These are phyloP conservation scores for Parachaetomium inaequale DNA, from an alignment of 495 filamentous ascomycete genomes.

Conservation along the genomic window DNA sequence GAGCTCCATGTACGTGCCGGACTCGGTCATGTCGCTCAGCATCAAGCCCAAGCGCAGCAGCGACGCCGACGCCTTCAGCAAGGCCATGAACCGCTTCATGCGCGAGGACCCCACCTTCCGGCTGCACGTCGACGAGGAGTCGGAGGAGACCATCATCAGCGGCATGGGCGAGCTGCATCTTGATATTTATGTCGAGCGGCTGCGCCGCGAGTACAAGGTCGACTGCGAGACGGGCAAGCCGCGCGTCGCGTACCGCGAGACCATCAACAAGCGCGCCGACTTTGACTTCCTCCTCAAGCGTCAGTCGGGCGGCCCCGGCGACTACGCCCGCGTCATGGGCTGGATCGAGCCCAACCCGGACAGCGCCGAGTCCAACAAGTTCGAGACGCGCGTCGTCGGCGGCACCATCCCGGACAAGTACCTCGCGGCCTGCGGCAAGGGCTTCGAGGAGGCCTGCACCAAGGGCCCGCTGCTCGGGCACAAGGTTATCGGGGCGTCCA, in stretches of 20 bases:
- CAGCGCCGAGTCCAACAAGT: conserved; percentile 69
- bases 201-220: conserved; percentile 95
- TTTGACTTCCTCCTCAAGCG: conserved; percentile 96
- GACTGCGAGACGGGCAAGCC: conserved; percentile 94
- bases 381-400: conserved; percentile 81
- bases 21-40: conserved; percentile 95
- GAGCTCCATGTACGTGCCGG: conserved; percentile 98
- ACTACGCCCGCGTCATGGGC: conserved; percentile 90
- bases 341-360: conserved; percentile 81
- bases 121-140: conserved; percentile 85
- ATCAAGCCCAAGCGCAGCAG: conserved; percentile 95
- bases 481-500: conserved; percentile 79
- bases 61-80: conserved; percentile 91
- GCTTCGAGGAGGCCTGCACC: conserved; percentile 78
- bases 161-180: conserved; percentile 99
- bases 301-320: conserved; percentile 93
- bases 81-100: conserved; percentile 99
- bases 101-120: conserved; percentile 98
- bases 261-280: conserved; percentile 67
- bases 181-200: conserved; percentile 96
- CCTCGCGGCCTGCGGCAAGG: conserved; percentile 92
- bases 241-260: conserved; percentile 97
- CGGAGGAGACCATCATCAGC: conserved; percentile 92
- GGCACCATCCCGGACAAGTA: conserved; percentile 95
- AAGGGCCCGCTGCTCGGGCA: conserved; percentile 93